Base-by-base conservation (phyloP, 495 filamentous ascomycete species). In the Aspergillus conjunctus region DNA sequence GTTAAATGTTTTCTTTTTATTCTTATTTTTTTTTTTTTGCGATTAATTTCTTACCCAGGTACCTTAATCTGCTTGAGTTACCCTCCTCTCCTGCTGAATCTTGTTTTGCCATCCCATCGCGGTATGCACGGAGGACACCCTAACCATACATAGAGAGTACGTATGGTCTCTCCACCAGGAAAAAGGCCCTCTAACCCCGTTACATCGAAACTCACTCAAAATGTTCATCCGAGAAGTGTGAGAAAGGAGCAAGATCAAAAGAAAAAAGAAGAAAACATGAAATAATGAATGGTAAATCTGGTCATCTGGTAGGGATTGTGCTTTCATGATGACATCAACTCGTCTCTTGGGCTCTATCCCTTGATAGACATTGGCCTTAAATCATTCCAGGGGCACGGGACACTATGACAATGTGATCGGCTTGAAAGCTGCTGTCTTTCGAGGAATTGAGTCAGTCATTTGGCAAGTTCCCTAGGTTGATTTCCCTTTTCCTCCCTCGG, bases 241-340 rank as follows among this genome's bases (percentile, higher is more conserved):
- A 50, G 32, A 39, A 43, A 30, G n/a, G 11, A 44, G 33, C 8
- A 26, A 44, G 37, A 44, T 20, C 10, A 22, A 22, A 1, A 48
- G 18, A 20, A 9, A 46, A 46, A 18, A 46, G 5, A 48, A 21
- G 7, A 21, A 20, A 48, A 21, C 7, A 17, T 20, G 44, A 48
- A 18, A 48, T 18, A 21, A 18, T 21, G 18, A 20, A 48, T 17
- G 44, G 54, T 22, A 41, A 45, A 32, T 48, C 32, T 30, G 48
- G 50, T 52, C 21, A 51, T 50, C 21, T 46, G 52, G 34, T 17
- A 48, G 4, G 18, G 17, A 7, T 48, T 7, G 9, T 11, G 7
- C 20, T 58, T 58, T 45, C 31, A 46, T 15, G 2, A 45, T 61
- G 54, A 55, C 63, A 56, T 58, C 51, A 55, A 55, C 31, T 12